Evolutionary conservation across 768 basidiomycete genomes (phyloP).

Genomic region (Rhizopogon rudus): DNA sequence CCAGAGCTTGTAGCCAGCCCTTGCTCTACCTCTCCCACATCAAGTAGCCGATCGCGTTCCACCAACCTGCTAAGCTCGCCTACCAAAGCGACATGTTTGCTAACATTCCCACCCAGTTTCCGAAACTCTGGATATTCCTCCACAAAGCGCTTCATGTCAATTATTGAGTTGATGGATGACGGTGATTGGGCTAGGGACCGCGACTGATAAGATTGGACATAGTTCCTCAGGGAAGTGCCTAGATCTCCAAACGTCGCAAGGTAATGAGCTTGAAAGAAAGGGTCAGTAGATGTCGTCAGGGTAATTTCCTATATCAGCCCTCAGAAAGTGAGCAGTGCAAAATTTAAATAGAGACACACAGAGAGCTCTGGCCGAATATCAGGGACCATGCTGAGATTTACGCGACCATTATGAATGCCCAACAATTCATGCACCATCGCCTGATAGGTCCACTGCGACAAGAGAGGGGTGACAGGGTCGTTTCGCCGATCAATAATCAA

Average conservation of each 20-base stretch:
- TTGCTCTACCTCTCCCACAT: conserved; percentile 93
- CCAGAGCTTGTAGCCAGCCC: conserved; percentile 91
- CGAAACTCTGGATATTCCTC: conserved; percentile 98
- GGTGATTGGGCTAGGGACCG: conserved; percentile 73
- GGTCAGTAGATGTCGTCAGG: conserved; percentile 83
- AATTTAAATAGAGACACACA: conserved; percentile 32
- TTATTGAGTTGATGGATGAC: conserved; percentile 84
- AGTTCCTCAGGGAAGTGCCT: conserved; percentile 84
- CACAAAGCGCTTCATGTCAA: conserved; percentile 96
- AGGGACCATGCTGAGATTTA: conserved; percentile 77
- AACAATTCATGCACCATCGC: conserved; percentile 98
- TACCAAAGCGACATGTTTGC: conserved; percentile 96
- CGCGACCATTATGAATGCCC: conserved; percentile 91
- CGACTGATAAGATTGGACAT: conserved; percentile 90
- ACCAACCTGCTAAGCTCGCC: conserved; percentile 94
- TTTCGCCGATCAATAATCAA: conserved; percentile 93
- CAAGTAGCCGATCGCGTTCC: conserved; percentile 77
- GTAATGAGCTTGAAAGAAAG: conserved; percentile 89
- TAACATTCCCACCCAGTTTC: conserved; percentile 95
- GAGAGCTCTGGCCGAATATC: conserved; percentile 84
- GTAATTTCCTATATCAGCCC: conserved; percentile 73
- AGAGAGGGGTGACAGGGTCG: conserved; percentile 93
- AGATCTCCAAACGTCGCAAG: conserved; percentile 96
- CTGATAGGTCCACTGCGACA: conserved; percentile 99
- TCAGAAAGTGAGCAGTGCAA: conserved; percentile 5